These are phyloP conservation scores for Aspergillus sp. DNA, from an alignment of 2,329 filamentous ascomycete genomes.

Conservation along the genomic window DNA sequence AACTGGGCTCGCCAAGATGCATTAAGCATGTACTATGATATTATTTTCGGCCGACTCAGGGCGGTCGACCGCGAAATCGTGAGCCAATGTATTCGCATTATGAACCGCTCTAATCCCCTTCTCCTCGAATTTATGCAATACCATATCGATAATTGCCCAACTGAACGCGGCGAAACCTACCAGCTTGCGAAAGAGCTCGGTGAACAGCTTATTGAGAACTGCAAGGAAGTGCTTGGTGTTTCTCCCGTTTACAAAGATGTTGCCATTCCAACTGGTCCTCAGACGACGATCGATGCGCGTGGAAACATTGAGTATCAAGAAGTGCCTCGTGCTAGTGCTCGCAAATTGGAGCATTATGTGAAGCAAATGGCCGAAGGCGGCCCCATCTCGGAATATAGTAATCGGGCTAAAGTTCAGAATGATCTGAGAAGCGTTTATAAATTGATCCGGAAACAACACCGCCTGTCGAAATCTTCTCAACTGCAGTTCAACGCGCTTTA, in stretches of 20 bases:
- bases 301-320: constrained; percentile 94
- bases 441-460: constrained; percentile 97
- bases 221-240: constrained; percentile 81
- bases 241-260: constrained; percentile 97
- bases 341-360: constrained; percentile 97
- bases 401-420: constrained; percentile 95
- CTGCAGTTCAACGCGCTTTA: constrained; percentile 96
- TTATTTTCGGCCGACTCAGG: constrained; percentile 93
- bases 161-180: constrained; percentile 95
- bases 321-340: constrained; percentile 79
- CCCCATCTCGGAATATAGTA: constrained; percentile 98
- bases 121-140: constrained; percentile 99
- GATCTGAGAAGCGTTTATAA: constrained; percentile 95
- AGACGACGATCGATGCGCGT: constrained; percentile 86
- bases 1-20: constrained; percentile 99
- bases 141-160: constrained; percentile 97
- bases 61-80: constrained; percentile 96
- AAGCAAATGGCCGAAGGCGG: constrained; percentile 98
- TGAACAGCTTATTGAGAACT: constrained; percentile 93
- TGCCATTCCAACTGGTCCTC: constrained; percentile 82
- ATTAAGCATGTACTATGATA: constrained; percentile 97
- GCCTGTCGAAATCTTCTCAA: constrained; percentile 92
- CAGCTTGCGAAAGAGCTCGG: constrained; percentile 95
- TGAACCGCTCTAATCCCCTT: constrained; percentile 97
- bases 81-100: constrained; percentile 96